A percentile compares a stretch with the other conserved stretches of the same genome.
Conservation (phyloP, 768 basidiomycete species). For the Mycena pura region DNA sequence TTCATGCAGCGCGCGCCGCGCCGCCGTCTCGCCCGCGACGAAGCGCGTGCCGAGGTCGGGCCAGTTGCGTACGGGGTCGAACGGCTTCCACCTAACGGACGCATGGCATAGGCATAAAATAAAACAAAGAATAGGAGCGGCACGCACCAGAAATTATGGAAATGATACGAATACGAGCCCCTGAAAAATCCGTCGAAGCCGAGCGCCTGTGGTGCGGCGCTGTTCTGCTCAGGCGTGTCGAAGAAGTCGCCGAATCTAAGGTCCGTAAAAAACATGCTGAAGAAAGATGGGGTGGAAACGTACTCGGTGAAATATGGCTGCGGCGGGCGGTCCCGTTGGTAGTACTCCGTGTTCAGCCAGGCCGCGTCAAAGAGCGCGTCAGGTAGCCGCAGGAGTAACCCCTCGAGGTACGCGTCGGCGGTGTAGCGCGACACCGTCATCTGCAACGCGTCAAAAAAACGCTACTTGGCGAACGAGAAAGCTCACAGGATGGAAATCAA, state of each 20-base stretch:
- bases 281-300: constrained; percentile 26
- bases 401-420: constrained; percentile 81
- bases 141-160: constrained; percentile 90
- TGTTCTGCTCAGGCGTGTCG: constrained; percentile 69
- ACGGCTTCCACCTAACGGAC: constrained; percentile 85
- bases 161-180: constrained; percentile 93
- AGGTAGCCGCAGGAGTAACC: constrained; percentile 78
- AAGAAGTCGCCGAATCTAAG: constrained; percentile 84
- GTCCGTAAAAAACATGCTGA: constrained; percentile 2
- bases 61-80: constrained; percentile 86
- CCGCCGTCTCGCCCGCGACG: constrained; percentile 71
- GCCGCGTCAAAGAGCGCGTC: constrained; percentile 95
- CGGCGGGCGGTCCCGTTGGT: constrained; percentile 88
- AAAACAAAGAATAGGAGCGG: constrained; percentile 7
- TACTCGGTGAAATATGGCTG: constrained; percentile 91
- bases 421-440: constrained; percentile 90
- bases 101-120: neutral
- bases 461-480: neutral
- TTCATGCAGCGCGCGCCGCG: constrained; percentile 51
- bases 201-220: constrained; percentile 81
- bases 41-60: constrained; percentile 89
- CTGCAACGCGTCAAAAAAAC: neutral
- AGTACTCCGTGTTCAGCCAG: constrained; percentile 92
- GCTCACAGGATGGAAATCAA: constrained; percentile 85
- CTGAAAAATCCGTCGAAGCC: constrained; percentile 93